Evolutionary conservation across 192 early-diverging fungal species (phyloP), one percentile per base, ranked within the genome.

Genomic region (Gamsiella multidivaricata): DNA sequence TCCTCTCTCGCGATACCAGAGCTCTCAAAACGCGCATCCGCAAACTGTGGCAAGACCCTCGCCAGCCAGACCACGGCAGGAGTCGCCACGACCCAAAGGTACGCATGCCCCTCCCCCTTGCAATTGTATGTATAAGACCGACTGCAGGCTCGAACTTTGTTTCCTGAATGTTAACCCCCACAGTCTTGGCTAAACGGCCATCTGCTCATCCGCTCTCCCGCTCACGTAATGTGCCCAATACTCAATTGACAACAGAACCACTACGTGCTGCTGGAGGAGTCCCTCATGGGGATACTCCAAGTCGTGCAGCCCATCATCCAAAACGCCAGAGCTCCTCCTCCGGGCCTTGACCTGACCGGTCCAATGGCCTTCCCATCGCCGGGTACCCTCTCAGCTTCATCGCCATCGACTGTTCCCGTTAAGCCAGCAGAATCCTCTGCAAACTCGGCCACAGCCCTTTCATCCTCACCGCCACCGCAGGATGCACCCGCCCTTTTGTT

Each of bases 221-320:
- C 45, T 46, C 45, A 46, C n/a, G n/a, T 46, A n/a, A 46, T 46
- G 15, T 46, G 45, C 45, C 6, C 17, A 18, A n/a, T 18, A 10
- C 15, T 5, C 36, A 5, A 22, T 2, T 46, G 36, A 25, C 41
- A n/a, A 23, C 52, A 76, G 73, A 76, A 76, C 32, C 57, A 76
- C n/a, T 76, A 76, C 37, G 29, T 78, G 31, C 60, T 63, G 3
- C 39, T 78, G 17, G 74, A 69, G 37, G 74, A 78, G 46, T 61
- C 74, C 33, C 54, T 78, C 0, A 58, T 54, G 1, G 74, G 74
- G 33, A 78, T 78, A 45, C 54, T 78, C 12, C 74, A 69, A 52
- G 69, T 78, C 10, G 61, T 64, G 6, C 74, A 65, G 14, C 74
- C 54, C 12, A 78, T 78, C 36, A 69, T 78, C 18, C 54, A 78